Conservation (phyloP, 2,329 filamentous ascomycete genomes). For the Neopestalotiopsis sp. region DNA sequence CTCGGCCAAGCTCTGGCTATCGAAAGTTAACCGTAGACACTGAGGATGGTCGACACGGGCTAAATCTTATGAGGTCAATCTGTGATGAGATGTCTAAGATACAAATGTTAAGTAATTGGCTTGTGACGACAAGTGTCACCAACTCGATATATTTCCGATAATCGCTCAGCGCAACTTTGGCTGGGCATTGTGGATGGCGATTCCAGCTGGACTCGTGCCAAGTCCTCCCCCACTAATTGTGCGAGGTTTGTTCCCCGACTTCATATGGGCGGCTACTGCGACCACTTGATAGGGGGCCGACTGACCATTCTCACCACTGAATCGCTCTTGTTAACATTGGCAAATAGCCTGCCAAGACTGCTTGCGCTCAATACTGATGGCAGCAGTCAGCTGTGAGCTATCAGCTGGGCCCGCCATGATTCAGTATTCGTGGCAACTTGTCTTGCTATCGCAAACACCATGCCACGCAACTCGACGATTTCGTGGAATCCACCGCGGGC, state of each 20-base stretch:
- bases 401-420: neutral
- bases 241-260: neutral
- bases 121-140: neutral
- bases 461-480: neutral
- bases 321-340: neutral
- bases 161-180: neutral
- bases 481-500: neutral
- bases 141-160: neutral
- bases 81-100: constrained; percentile 1
- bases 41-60: neutral
- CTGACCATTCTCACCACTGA: neutral
- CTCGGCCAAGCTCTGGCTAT: neutral
- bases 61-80: neutral
- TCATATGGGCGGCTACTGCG: neutral
- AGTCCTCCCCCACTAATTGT: too few relatives aligned
- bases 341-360: neutral
- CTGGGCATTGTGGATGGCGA: neutral
- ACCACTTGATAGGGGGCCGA: neutral
- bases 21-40: neutral
- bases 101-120: neutral
- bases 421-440: neutral
- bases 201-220: neutral
- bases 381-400: neutral
- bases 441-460: neutral
- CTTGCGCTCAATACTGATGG: neutral